A percentile compares a stretch with the other conserved stretches of the same genome.
Conservation (phyloP, 345 rosid species). For the Eutrema japonicum region DNA sequence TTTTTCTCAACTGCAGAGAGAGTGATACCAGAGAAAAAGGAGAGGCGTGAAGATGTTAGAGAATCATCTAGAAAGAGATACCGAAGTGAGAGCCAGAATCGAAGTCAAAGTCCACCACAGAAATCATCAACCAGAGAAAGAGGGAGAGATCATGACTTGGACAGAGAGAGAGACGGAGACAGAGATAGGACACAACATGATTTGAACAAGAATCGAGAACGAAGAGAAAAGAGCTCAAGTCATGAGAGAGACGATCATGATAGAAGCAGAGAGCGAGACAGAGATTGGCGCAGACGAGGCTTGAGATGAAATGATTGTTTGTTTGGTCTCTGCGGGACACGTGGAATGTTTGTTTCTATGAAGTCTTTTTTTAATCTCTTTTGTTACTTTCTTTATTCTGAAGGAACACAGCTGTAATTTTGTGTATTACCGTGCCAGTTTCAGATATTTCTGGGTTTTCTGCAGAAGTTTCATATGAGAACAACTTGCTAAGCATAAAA, state of each 20-base stretch:
- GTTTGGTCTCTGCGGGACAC: neutral
- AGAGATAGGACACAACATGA: slow-evolving; percentile 38
- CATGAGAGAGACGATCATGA: slow-evolving; percentile 63
- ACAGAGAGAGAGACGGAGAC: slow-evolving; percentile 50
- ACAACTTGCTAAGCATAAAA: neutral
- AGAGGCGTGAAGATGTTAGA: slow-evolving; percentile 52
- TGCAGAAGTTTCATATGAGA: slow-evolving; percentile 1
- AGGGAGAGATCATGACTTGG: slow-evolving; percentile 48
- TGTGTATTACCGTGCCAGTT: neutral
- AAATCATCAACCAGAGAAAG: slow-evolving; percentile 57
- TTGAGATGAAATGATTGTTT: slow-evolving; percentile 12
- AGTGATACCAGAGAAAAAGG: slow-evolving; percentile 58
- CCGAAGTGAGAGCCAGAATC: slow-evolving; percentile 59
- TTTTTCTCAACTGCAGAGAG: slow-evolving; percentile 50
- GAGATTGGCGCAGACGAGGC: slow-evolving; percentile 64
- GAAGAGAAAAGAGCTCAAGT: slow-evolving; percentile 68
- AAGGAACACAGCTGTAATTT: slow-evolving; percentile 6
- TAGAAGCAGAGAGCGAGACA: slow-evolving; percentile 62
- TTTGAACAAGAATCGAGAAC: slow-evolving; percentile 44
- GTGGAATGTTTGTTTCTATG: neutral
- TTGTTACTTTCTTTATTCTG: neutral
- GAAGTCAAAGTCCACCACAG: slow-evolving; percentile 68
- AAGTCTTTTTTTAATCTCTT: neutral
- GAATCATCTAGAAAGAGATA: slow-evolving; percentile 74
- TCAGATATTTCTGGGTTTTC: neutral